Conservation (phyloP, 352 stramenopile genomes). For the Phytopythium litorale region DNA sequence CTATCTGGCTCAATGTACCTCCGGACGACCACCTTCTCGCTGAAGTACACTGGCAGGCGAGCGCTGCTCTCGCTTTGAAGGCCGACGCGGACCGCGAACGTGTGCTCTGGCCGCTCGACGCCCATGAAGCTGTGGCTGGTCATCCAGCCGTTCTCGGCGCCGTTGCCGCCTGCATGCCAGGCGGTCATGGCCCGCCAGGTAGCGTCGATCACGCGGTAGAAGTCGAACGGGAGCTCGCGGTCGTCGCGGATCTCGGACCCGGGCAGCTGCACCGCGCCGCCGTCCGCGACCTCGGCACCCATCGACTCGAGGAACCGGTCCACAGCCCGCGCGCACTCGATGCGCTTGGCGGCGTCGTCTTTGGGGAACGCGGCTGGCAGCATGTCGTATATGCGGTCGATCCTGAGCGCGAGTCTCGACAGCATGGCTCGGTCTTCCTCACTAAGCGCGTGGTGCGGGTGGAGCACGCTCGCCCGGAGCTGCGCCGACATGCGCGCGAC, state of each 20-base stretch:
- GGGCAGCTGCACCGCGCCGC: conserved; percentile 4
- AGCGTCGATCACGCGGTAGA: conserved; percentile 19
- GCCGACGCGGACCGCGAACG: conserved; percentile 29
- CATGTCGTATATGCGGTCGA: conserved; percentile 16
- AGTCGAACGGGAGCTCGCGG: conserved; percentile 23
- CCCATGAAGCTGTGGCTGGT: conserved; percentile 28
- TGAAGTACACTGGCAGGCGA: conserved; percentile 10
- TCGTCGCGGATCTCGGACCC: conserved; percentile 18
- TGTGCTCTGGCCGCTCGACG: conserved; percentile 25
- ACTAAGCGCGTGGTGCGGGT: conserved; percentile 12
- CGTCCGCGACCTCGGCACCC: conserved; percentile 1
- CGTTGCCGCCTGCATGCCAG: conserved; percentile 25
- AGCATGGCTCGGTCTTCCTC: conserved; percentile 16
- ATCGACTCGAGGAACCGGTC: conserved; percentile 11
- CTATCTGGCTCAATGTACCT: conserved; percentile 27
- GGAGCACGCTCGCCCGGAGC: neutral
- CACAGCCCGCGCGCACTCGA: conserved; percentile 5
- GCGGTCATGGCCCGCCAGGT: conserved; percentile 25
- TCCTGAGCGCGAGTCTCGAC: conserved; percentile 12
- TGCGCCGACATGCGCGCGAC: conserved; percentile 3
- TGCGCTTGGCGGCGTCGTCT: conserved; percentile 7
- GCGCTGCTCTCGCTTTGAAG: conserved; percentile 4
- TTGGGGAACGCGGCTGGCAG: conserved; percentile 16
- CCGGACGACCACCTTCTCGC: conserved; percentile 29
- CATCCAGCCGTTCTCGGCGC: conserved; percentile 19